phyloP scores from a whole-genome alignment of 1,284 basidiomycete species.

The Austroboletus novae-zelandiae region DNA sequence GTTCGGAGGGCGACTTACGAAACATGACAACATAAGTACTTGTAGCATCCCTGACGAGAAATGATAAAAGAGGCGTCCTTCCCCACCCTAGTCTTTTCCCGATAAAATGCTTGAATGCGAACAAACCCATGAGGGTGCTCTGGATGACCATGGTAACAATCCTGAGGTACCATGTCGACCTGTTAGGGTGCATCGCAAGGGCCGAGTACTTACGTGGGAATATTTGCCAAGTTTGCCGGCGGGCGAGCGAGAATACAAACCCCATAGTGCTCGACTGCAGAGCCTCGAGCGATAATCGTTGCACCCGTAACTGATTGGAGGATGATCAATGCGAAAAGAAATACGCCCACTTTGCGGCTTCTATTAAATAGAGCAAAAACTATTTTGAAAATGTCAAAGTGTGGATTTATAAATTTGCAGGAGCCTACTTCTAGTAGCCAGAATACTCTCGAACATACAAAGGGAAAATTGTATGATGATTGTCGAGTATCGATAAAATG shows the following conservation, averaged over 20 bases:
- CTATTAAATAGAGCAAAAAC: constrained; percentile 27
- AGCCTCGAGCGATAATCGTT: not conserved
- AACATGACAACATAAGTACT: constrained; percentile 8
- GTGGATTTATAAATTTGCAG: no score
- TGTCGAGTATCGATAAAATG: constrained; percentile 17
- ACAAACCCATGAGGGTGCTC: constrained; percentile 9
- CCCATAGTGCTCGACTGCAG: constrained; percentile 2
- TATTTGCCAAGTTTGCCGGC: not conserved
- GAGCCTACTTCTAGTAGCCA: constrained; percentile 22
- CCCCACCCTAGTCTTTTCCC: constrained; percentile 6
- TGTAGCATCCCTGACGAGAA: constrained; percentile 17
- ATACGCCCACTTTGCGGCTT: constrained; percentile 9
- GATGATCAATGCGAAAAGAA: constrained; percentile 14
- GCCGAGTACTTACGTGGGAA: constrained; percentile 1
- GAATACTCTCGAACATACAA: constrained; percentile 12
- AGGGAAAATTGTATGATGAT: constrained; percentile 2
- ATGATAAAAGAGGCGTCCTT: constrained; percentile 17
- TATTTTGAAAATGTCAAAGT: not conserved
- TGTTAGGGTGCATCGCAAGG: not conserved
- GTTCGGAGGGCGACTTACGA: constrained; percentile 13
- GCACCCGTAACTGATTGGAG: constrained; percentile 1
- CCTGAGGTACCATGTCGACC: constrained; percentile 8
- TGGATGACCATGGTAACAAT: constrained; percentile 2
- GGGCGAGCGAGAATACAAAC: constrained; percentile 13
- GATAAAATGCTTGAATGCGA: constrained; percentile 5